Percentiles rank a stretch among this genome's conserved stretches.
Evolutionary conservation across 768 basidiomycete genomes (phyloP).

Genomic region (Mycena epipterygia): DNA sequence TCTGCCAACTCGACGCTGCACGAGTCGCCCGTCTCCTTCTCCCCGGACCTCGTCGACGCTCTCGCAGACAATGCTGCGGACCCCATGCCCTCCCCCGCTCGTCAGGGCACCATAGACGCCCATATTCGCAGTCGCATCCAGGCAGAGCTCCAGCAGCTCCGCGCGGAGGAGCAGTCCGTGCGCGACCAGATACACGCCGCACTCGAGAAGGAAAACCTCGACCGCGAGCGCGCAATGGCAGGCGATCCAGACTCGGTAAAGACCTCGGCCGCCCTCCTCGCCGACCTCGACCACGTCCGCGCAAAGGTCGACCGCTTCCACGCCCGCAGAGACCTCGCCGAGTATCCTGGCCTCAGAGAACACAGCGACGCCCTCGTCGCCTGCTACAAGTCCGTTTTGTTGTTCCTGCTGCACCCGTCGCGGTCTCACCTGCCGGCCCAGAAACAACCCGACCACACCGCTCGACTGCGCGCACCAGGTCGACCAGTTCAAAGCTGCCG

Average conservation of each 20-base stretch:
- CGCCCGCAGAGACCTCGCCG: conserved; percentile 63
- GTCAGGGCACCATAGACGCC: conserved; percentile 81
- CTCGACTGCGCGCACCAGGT: conserved; percentile 86
- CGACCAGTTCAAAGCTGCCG: conserved; percentile 75
- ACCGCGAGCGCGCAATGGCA: conserved; percentile 73
- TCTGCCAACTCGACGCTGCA: conserved; percentile 27
- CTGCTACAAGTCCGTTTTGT: conserved; percentile 78
- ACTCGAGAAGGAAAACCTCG: conserved; percentile 90
- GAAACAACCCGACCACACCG: conserved; percentile 61
- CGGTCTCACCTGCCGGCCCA: conserved; percentile 44
- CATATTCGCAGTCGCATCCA: conserved; percentile 82
- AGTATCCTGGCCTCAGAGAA: conserved; percentile 69
- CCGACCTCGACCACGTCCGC: conserved; percentile 82
- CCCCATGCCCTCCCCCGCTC: conserved; percentile 71
- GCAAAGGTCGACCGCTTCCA: conserved; percentile 81
- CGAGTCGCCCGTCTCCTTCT: conserved; percentile 62
- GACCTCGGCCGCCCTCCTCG: conserved; percentile 73
- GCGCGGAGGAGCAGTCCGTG: conserved; percentile 77
- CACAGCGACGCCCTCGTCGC: conserved; percentile 70
- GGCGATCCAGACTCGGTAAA: conserved; percentile 60
- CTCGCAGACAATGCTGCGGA: conserved; percentile 76
- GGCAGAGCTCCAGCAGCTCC: conserved; percentile 74
- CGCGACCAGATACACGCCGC: conserved; percentile 81
- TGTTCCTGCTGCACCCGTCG: neutral
- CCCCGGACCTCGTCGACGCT: conserved; percentile 85